Evolutionary conservation across 306 rosid species (phyloP).

Genomic region (Spatholobus suberectus): DNA sequence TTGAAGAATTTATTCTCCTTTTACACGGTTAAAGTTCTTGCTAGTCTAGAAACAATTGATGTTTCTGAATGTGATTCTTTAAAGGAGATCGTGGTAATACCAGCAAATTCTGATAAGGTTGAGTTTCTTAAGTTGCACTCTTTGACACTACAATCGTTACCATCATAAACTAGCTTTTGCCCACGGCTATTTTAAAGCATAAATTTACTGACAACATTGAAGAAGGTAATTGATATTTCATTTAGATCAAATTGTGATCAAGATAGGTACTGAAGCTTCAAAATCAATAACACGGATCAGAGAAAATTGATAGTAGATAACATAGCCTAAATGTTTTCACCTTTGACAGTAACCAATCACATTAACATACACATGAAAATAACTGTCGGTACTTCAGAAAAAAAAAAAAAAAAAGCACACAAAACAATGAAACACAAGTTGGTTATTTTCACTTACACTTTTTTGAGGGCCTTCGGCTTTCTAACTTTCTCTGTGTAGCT

Average conservation of each 20-base stretch:
- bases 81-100: constrained; percentile 30
- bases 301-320: background rate
- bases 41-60: constrained; percentile 37
- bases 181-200: background rate
- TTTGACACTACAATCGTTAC: background rate
- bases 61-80: constrained; percentile 33
- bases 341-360: constrained; percentile 28
- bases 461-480: constrained; percentile 61
- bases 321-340: background rate
- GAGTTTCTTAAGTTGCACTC: constrained; percentile 6
- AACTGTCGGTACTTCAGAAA: background rate
- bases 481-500: constrained; percentile 76
- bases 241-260: background rate
- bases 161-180: background rate
- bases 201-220: background rate
- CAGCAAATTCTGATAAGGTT: background rate
- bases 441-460: constrained; percentile 59
- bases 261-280: background rate
- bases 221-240: background rate
- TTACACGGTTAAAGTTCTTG: constrained; percentile 30
- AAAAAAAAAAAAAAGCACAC: background rate
- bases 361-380: background rate
- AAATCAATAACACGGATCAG: background rate
- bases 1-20: constrained; percentile 42
- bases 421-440: background rate